Percentiles rank a stretch among this genome's conserved stretches.
Conservation (phyloP, 148 eudicot genomes). For the Chenopodium berlandieri region DNA sequence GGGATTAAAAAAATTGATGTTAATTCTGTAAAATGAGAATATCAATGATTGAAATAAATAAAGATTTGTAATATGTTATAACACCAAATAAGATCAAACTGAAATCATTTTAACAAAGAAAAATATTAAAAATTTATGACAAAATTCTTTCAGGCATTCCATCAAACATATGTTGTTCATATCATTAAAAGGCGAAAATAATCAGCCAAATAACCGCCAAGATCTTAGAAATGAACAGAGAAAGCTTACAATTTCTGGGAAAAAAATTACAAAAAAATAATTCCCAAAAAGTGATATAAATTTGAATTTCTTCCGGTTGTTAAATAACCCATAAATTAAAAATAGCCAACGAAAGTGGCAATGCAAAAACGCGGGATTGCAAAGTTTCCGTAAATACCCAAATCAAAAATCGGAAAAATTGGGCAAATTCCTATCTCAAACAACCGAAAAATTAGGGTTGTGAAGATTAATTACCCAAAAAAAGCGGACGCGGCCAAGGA, state of each 20-base stretch:
- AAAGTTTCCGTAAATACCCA: slow-evolving; percentile 15
- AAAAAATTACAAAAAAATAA: neutral
- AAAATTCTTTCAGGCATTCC: slow-evolving; percentile 21
- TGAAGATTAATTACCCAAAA: slow-evolving; percentile 37
- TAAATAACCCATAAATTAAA: neutral
- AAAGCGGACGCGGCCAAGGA: slow-evolving; percentile 33
- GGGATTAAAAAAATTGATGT: neutral
- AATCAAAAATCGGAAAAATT: slow-evolving; percentile 8
- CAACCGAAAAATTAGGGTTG: slow-evolving; percentile 22
- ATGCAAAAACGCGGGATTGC: neutral
- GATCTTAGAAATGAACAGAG: slow-evolving; percentile 14
- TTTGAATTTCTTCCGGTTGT: neutral
- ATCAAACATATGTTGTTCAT: slow-evolving; percentile 27
- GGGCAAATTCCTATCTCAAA: neutral
- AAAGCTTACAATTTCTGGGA: neutral
- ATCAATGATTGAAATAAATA: slow-evolving; percentile 6
- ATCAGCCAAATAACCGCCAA: neutral
- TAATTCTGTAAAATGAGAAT: neutral
- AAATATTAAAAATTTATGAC: neutral
- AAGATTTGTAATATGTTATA: neutral
- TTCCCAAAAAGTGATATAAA: neutral
- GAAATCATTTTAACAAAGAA: slow-evolving; percentile 12
- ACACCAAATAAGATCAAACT: neutral
- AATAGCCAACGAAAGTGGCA: slow-evolving; percentile 14
- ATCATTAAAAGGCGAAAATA: slow-evolving; percentile 12